Evolutionary conservation across 352 stramenopile species (phyloP), one percentile per base, ranked within the genome.

Genomic region (Globisporangium lucens): DNA sequence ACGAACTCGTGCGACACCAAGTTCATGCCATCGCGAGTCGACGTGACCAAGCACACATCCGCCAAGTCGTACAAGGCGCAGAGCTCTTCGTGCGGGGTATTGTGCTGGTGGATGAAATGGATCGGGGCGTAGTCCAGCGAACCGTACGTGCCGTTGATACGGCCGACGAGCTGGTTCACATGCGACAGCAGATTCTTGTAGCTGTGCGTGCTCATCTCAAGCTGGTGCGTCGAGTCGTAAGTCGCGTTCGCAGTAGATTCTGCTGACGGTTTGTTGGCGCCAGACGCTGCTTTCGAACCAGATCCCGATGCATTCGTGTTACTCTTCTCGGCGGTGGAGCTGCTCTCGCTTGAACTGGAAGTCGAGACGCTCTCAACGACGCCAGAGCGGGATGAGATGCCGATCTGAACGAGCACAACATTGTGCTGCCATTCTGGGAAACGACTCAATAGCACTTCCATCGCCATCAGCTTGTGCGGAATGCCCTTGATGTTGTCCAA

Each of bases 381-480:
- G 3, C 59, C 68, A 4, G 75, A 76, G n/a, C 85, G 76, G 8
- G 87, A 95, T 9, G 94, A 98, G 53, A 99, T 97, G n/a, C 95
- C 96, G 65, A 99, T 97, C 75, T 98, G 94, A 56, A 99, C 92
- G 30, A 99, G 71, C 20, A 97, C 93, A 47, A 98, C 92, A 75
- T 98, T 98, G 56, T 96, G 91, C 49, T 95, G 85, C 91, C 91
- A 98, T 65, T 98, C 87, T 13, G 90, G 89, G 68, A 95, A 94
- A 0, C 81, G 75, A 29, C 82, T 84, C n/a, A 97, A 69, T 51
- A 97, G 79, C 58, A 83, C 75, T 63, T 97, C 90, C 74, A 97
- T 93, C 43, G 85, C 90, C 47, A 96, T 63, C 57, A 97, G 75
- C 64, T 96, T 96, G 68, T 97, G 84, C 3, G 90, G 90, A 49